These are phyloP conservation scores for Anacardium occidentale DNA, from an alignment of 345 rosid species.

Conservation along the genomic window DNA sequence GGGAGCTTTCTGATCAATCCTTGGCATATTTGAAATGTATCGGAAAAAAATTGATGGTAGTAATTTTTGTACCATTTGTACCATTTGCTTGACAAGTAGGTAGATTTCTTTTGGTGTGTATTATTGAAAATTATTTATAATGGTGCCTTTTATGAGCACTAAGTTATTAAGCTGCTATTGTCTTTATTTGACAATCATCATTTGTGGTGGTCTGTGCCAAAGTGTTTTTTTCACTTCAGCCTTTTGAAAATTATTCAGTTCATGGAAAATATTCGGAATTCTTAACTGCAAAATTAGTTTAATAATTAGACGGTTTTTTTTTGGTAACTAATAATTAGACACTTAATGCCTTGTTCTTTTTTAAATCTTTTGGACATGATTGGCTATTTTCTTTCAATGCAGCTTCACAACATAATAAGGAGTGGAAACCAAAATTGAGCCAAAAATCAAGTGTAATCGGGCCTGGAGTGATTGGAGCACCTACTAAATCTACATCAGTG, in stretches of 20 bases:
- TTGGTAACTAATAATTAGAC: background rate
- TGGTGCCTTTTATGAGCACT: background rate
- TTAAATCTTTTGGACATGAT: slow-evolving; percentile 7
- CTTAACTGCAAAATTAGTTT: background rate
- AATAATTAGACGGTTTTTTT: background rate
- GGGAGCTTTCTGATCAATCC: too few species aligned
- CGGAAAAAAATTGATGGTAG: too few species aligned
- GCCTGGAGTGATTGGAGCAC: slow-evolving; percentile 68
- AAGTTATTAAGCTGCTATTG: background rate
- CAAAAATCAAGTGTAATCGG: slow-evolving; percentile 45
- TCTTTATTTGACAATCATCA: too few species aligned
- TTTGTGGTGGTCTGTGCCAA: too few species aligned
- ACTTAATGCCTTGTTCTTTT: background rate
- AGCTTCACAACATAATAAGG: slow-evolving; percentile 67
- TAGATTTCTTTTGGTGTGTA: background rate
- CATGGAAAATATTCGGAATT: slow-evolving; percentile 4
- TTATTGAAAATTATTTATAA: background rate
- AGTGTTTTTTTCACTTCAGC: background rate
- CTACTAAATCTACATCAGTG: slow-evolving; percentile 47
- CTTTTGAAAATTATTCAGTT: background rate
- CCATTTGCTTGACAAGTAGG: background rate
- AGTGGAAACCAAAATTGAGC: slow-evolving; percentile 85
- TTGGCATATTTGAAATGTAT: too few species aligned
- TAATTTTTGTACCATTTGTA: too few species aligned
- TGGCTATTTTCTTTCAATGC: slow-evolving; percentile 21